phyloP scores from a whole-genome alignment of 805 yeast species.

The Scheffersomyces spartinae region DNA sequence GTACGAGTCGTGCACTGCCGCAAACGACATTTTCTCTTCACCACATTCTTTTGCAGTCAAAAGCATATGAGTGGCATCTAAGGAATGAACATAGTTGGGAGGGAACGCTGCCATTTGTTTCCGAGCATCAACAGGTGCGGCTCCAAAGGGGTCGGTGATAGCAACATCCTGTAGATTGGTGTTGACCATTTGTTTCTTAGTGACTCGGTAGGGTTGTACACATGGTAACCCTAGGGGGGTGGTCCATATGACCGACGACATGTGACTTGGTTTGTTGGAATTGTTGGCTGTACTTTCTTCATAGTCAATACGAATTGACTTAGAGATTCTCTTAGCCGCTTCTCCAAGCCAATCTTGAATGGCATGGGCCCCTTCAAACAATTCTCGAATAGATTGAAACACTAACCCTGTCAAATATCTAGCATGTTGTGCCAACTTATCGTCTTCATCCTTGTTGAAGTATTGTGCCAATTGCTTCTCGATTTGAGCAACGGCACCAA shows the following conservation, averaged over 20 bases:
- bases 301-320: slow-evolving; percentile 60
- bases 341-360: slow-evolving; percentile 96
- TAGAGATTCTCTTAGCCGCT: slow-evolving; percentile 70
- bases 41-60: slow-evolving; percentile 76
- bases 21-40: slow-evolving; percentile 56
- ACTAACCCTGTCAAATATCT: slow-evolving; percentile 68
- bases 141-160: slow-evolving; percentile 78
- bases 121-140: slow-evolving; percentile 73
- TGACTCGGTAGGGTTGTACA: slow-evolving; percentile 88
- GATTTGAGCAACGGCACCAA: slow-evolving; percentile 89
- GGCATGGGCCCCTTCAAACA: slow-evolving; percentile 84
- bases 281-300: slow-evolving; percentile 30
- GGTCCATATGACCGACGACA: slow-evolving; percentile 95
- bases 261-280: slow-evolving; percentile 45
- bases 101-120: slow-evolving; percentile 92
- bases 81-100: slow-evolving; percentile 88
- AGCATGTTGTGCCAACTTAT: slow-evolving; percentile 35
- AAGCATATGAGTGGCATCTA: slow-evolving; percentile 96
- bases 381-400: slow-evolving; percentile 70
- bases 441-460: slow-evolving; percentile 34
- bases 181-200: slow-evolving; percentile 50
- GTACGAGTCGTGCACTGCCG: slow-evolving; percentile 94
- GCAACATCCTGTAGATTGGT: slow-evolving; percentile 84
- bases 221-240: slow-evolving; percentile 92
- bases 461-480: slow-evolving; percentile 59